Percentiles rank a stretch among this genome's conserved stretches.
Evolutionary conservation across 2,329 filamentous ascomycete species (phyloP).

Genomic region (Dactylonectria macrodidyma): DNA sequence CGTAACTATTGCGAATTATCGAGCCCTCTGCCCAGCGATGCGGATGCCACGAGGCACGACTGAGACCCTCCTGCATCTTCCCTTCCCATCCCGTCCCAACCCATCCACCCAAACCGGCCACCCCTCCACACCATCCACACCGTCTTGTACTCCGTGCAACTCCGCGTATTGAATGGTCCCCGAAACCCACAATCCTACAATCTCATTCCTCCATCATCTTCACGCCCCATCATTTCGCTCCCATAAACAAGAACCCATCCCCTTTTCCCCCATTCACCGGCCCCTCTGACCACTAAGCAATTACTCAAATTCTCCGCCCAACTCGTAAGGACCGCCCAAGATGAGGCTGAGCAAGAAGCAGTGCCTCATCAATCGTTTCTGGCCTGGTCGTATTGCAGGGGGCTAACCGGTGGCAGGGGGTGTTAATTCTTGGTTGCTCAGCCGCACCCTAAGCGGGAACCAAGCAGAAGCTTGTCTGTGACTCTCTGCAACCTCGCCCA

Average conservation of each 20-base stretch:
- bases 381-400: conserved; percentile 7
- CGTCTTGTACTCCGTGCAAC: neutral
- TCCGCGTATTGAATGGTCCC: conserved; percentile 7
- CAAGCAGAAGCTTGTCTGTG: conserved; percentile 24
- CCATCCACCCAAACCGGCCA: neutral
- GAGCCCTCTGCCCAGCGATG: conserved; percentile 15
- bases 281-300: neutral
- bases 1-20: conserved; percentile 20
- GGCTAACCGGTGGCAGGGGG: conserved; percentile 10
- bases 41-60: conserved; percentile 8
- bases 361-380: conserved; percentile 20
- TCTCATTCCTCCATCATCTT: neutral
- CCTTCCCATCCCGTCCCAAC: neutral
- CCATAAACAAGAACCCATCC: neutral
- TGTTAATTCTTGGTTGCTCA: conserved; percentile 26
- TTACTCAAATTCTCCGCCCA: neutral
- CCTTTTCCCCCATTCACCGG: neutral
- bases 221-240: neutral
- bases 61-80: neutral
- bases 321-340: neutral
- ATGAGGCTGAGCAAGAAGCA: conserved; percentile 25
- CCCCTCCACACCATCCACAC: neutral
- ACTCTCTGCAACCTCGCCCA: conserved; percentile 4
- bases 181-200: neutral
- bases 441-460: conserved; percentile 30